Conservation (phyloP, 148 eudicot species). For the Camellia lanceoleosa region DNA sequence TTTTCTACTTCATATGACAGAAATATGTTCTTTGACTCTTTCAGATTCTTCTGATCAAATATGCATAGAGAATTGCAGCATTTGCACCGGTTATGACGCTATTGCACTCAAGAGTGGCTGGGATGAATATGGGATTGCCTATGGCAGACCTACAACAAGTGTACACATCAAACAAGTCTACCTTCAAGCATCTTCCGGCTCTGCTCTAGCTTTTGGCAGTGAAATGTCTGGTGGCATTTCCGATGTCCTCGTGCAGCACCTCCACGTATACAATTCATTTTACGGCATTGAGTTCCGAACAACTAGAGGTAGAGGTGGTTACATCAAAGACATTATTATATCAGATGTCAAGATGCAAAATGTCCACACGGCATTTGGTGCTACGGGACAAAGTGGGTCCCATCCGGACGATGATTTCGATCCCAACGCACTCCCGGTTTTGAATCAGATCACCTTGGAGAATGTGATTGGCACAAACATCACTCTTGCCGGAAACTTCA, state of each 20-base stretch:
- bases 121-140: conserved; percentile 51
- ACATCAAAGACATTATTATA: conserved; percentile 30
- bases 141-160: conserved; percentile 34
- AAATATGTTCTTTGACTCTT: neutral
- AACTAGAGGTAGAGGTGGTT: conserved; percentile 47
- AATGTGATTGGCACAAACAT: conserved; percentile 36
- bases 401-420: conserved; percentile 50
- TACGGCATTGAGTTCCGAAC: conserved; percentile 47
- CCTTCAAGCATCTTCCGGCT: conserved; percentile 44
- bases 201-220: conserved; percentile 51
- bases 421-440: conserved; percentile 35
- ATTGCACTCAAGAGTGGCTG: conserved; percentile 58
- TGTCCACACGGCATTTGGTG: conserved; percentile 36
- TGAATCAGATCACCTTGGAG: conserved; percentile 32
- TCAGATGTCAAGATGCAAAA: conserved; percentile 32
- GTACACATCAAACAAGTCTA: conserved; percentile 46
- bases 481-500: conserved; percentile 41
- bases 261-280: conserved; percentile 31
- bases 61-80: conserved; percentile 48
- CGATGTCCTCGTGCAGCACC: conserved; percentile 26
- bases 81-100: conserved; percentile 50
- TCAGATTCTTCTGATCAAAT: conserved; percentile 53
- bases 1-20: too few species aligned
- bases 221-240: conserved; percentile 63
- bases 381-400: conserved; percentile 34